Evolutionary conservation across 345 rosid species (phyloP).

Genomic region (Populus tremula): DNA sequence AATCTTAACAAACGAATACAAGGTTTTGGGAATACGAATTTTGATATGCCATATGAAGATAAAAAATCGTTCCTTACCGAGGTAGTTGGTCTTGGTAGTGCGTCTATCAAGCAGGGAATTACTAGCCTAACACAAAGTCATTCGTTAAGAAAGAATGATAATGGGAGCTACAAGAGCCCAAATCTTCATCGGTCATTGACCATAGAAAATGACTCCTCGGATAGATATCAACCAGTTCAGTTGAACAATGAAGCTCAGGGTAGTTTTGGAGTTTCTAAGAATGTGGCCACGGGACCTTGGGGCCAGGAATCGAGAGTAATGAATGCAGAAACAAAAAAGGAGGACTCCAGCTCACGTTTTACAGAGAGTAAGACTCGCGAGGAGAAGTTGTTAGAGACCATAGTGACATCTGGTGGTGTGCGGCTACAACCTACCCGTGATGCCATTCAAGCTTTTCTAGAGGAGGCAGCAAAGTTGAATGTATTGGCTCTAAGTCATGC

Average conservation of each 20-base stretch:
- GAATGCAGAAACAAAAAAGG: constrained; percentile 35
- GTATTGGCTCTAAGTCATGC: constrained; percentile 68
- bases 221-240: constrained; percentile 69
- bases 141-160: constrained; percentile 59
- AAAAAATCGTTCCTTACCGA: constrained; percentile 86
- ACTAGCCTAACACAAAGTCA: constrained; percentile 72
- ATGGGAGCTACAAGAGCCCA: constrained; percentile 78
- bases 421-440: constrained; percentile 96
- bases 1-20: constrained; percentile 67
- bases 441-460: constrained; percentile 73
- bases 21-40: constrained; percentile 94
- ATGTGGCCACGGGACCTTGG: constrained; percentile 58
- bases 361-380: constrained; percentile 70
- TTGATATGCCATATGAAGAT: constrained; percentile 68
- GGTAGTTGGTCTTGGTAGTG: constrained; percentile 94
- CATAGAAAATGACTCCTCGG: constrained; percentile 53
- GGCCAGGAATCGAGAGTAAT: constrained; percentile 44
- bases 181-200: constrained; percentile 90
- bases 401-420: constrained; percentile 92
- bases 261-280: constrained; percentile 43
- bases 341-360: constrained; percentile 48
- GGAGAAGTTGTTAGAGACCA: constrained; percentile 82
- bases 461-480: constrained; percentile 86
- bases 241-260: constrained; percentile 46
- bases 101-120: constrained; percentile 88